phyloP scores from a whole-genome alignment of 208 protist genomes.

The Naegleria lovaniensis region DNA sequence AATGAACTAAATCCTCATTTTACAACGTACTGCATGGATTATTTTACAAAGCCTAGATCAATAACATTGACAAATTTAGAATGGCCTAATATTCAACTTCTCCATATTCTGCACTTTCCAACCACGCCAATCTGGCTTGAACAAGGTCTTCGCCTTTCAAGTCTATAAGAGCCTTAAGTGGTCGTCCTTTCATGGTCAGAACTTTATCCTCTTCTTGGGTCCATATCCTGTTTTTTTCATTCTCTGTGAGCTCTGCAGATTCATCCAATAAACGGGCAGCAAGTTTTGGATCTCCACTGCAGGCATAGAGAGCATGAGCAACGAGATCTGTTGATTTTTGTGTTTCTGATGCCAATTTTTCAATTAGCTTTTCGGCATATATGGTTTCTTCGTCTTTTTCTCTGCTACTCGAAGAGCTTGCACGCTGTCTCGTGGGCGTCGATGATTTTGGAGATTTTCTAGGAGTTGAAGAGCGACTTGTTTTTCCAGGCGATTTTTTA shows the following conservation, averaged over 20 bases:
- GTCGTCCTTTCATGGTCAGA: not conserved
- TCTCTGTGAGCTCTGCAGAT: not conserved
- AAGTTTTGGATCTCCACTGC: not conserved
- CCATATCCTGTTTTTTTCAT: not conserved
- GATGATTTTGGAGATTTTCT: not conserved
- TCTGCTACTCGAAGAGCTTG: not conserved
- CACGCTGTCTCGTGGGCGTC: not conserved
- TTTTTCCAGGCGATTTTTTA: not conserved
- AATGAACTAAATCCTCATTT: too few species aligned
- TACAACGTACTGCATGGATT: too few species aligned
- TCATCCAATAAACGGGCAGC: not conserved
- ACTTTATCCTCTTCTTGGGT: not conserved
- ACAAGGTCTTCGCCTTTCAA: not conserved
- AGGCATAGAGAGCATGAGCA: not conserved
- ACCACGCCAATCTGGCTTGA: not conserved
- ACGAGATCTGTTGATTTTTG: not conserved
- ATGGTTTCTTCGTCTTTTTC: not conserved
- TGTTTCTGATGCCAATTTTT: not conserved
- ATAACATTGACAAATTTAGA: too few species aligned
- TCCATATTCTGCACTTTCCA: not conserved
- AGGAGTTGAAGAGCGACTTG: not conserved
- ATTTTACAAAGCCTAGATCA: too few species aligned
- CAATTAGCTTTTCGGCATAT: not conserved
- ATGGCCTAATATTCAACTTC: too few species aligned
- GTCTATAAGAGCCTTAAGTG: not conserved